Evolutionary conservation across 2,329 filamentous ascomycete genomes (phyloP), one percentile per base, ranked within the genome.

Genomic region (Aureobasidium sp.): DNA sequence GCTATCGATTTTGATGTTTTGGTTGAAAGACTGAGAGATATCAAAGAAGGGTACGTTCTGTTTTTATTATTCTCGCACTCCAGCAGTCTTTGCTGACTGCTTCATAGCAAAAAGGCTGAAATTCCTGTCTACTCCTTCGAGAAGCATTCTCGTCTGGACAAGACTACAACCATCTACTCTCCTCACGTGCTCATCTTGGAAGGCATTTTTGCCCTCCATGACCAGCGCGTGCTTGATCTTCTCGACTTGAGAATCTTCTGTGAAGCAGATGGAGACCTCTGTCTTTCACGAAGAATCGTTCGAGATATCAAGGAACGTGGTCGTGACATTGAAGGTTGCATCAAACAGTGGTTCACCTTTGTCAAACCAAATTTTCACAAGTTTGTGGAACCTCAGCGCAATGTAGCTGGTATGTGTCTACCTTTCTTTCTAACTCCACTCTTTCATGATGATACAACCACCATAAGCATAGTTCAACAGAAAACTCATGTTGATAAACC

Each of bases 351-450:
- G 94, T 97, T 97, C 73, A 79, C 79, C 12, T 99, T 89, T 72
- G 94, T 99, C 47, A 99, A 99, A 76, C 94, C 94, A 3, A 97
- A 97, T 71, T 97, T 95, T 70, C 89, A 93, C 74, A 90, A 88
- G 81, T 97, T 85, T 71, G 94, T 99, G 62, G 88, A 96, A 66
- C 94, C 94, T 37, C 94, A 99, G 74, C 83, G 91, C 61, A 88
- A 91, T 68, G 87, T 93, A 52, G 91, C 91, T 68, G 87, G 87
- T 88, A 76, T 69, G 78, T 72, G 34, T 26, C n/a, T 5, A 52
- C 50, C 17, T 34, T 59, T 9, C 53, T 55, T n/a, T 44, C 7
- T 55, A n/a, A 26, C 17, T 20, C 23, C 50, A 44, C 32, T 53
- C 23, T 64, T 63, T 56, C 58, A 67, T 74, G 73, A 75, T 75